A percentile compares a stretch with the other conserved stretches of the same genome.
phyloP scores from a whole-genome alignment of 495 filamentous ascomycete species.

The Bacidia gigantensis region DNA sequence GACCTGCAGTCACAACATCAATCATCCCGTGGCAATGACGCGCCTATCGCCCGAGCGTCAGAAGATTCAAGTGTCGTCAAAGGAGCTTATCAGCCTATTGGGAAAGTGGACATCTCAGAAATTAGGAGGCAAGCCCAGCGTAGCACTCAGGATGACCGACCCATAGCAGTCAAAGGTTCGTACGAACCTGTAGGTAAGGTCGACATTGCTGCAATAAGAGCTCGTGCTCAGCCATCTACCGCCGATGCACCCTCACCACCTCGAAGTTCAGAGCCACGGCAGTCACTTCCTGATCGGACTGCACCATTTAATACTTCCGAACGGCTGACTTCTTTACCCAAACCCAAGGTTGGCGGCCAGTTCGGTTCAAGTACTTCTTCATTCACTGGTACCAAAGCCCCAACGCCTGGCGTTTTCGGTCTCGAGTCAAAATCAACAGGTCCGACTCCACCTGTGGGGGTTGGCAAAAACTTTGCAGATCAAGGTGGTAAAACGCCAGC shows the following conservation, averaged over 20 bases:
- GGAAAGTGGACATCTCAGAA: constrained; percentile 90
- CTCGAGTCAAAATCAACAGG: constrained; percentile 37
- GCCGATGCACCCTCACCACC: constrained; percentile 24
- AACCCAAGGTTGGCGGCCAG: constrained; percentile 84
- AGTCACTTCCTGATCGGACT: constrained; percentile 52
- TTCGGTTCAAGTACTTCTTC: constrained; percentile 53
- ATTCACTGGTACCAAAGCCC: constrained; percentile 79
- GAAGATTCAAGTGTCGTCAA: constrained; percentile 53
- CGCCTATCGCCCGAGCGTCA: constrained; percentile 21
- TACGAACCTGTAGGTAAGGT: constrained; percentile 92
- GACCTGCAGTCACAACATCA: constrained; percentile 56
- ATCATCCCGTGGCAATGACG: constrained; percentile 42
- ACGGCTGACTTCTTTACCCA: constrained; percentile 75
- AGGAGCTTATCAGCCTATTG: constrained; percentile 89
- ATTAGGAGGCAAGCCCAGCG: constrained; percentile 68
- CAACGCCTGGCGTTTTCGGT: constrained; percentile 54
- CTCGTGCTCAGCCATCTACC: constrained; percentile 55
- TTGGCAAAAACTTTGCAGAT: constrained; percentile 86
- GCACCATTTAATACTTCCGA: constrained; percentile 55
- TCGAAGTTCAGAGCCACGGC: constrained; percentile 29
- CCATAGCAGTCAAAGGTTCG: constrained; percentile 70
- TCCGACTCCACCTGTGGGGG: constrained; percentile 49
- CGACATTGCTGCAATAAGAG: constrained; percentile 83
- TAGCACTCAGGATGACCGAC: constrained; percentile 53
- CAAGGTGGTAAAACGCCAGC: constrained; percentile 92